A percentile compares a stretch with the other conserved stretches of the same genome.
phyloP scores from a whole-genome alignment of 2,329 filamentous ascomycete genomes.

The Pyricularia pennisetigena region DNA sequence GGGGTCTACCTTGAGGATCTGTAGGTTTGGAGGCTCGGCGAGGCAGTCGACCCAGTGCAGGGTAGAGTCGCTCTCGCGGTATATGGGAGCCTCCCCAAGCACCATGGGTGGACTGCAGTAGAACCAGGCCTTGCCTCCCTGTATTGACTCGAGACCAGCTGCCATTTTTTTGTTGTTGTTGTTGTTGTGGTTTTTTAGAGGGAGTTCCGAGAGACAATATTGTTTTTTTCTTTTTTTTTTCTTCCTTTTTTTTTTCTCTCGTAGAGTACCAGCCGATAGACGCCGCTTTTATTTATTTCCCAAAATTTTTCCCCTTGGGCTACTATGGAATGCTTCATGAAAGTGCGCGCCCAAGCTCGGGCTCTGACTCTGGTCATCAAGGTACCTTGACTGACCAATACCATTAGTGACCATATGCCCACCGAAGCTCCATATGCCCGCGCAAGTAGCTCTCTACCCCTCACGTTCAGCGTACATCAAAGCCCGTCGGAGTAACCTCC shows the following conservation, averaged over 20 bases:
- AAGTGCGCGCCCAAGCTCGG: background rate
- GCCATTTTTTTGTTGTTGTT: background rate
- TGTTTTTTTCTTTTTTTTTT: too few species aligned
- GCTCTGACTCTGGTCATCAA: background rate
- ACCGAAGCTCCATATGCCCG: background rate
- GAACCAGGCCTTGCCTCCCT: background rate
- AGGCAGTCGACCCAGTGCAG: constrained; percentile 9
- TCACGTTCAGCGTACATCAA: background rate
- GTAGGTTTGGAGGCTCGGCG: constrained; percentile 14
- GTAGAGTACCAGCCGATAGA: background rate
- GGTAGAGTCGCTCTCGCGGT: background rate
- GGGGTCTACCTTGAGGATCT: constrained; percentile 22
- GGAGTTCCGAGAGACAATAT: background rate
- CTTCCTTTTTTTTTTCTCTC: too few species aligned
- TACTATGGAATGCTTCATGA: background rate
- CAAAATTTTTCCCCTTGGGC: background rate
- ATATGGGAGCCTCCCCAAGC: background rate
- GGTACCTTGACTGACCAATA: too few species aligned
- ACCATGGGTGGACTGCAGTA: background rate
- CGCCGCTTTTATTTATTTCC: background rate
- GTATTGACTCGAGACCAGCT: background rate
- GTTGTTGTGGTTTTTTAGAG: background rate
- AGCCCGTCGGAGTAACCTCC: background rate
- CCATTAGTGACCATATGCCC: background rate
- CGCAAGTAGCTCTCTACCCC: background rate